Evolutionary conservation across 2,329 filamentous ascomycete genomes (phyloP), one percentile per base, ranked within the genome.

Genomic region (Phialemoniopsis sp.): DNA sequence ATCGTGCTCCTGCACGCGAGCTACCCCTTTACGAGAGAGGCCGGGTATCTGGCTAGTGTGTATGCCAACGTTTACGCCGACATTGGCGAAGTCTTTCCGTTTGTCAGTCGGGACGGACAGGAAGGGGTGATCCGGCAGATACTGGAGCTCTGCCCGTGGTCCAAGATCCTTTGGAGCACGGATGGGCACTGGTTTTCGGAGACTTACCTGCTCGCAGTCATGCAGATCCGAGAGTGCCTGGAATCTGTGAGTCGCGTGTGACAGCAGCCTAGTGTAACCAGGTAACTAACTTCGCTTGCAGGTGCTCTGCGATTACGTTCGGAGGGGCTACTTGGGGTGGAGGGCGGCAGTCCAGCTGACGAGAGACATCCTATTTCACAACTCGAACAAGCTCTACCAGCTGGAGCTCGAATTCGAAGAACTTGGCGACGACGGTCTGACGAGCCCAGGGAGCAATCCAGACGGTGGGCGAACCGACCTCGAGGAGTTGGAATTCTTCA

Each of bases 31-130:
- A 88, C 82, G 0, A 75, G 82, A 29, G 86, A 93, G 60, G 78
- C 84, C 1, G 87, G 84, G 0, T 94, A 91, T 55, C 70, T 94
- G 15, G 86, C 88, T 0, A 78, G 77, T 1, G 80, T 86, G 16
- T 93, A 89, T 55, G 69, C 76, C 17, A 91, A 94, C 53, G 85
- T 87, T 2, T 93, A 89, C 54, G 77, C 88, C 12, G 89, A 94
- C 53, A 78, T 94, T 39, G 87, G 89, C 1, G 84, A 89, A 53
- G 82, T 93, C 0, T 94, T 93, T 44, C 87, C 87, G 0, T 82
- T 82, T 60, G 60, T 93, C 29, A 90, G 83, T 46, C 76, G 83
- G 36, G 80, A 88, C 42, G 89, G 87, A 0, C 87, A 94, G 56
- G 80, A 85, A 49, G 67, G 69, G 0, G 75, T 89, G 2, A 48